Evolutionary conservation across 140 eudicot species (phyloP), one percentile per base, ranked within the genome.

Genomic region (Senecio squalidus): DNA sequence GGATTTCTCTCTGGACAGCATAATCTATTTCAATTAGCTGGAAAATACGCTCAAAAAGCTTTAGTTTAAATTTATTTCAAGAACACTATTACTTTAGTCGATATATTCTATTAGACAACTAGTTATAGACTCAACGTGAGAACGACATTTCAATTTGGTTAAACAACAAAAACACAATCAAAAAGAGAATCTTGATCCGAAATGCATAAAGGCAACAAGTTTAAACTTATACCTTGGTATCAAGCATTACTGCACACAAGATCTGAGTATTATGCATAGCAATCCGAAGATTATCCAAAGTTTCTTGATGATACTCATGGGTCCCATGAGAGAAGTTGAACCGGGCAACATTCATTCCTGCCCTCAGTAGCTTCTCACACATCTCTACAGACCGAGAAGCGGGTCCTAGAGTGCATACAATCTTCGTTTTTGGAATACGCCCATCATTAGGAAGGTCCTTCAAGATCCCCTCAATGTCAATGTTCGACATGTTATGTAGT

Each of bases 321-420:
- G 86, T 75, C 46, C 86, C 86, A 24, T 80, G 86, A 0, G 86
- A 80, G 62, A 80, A 80, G 61, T 80, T 80, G 66, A 80, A 80
- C 22, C 86, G 62, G 4, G 86, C 86, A 24, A 80, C 86, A 39
- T 80, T 80, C 86, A 80, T 80, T 9, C 86, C 86, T 1, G 86
- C 86, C 52, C 73, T 66, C 39, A 80, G 79, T n/a, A 80, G 82
- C 66, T 80, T 80, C 69, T 80, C 86, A 38, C 76, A 71, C 82
- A 75, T 80, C 6, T 30, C 70, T 55, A 80, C 82, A 3, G 86
- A 71, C 6, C 86, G 74, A 45, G 86, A 80, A 45, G 86, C 79
- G 0, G 86, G 86, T 0, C 86, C 86, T 49, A 80, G 33, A 9
- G 86, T 80, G 79, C 86, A 80, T 16, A 80, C 86, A 23, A 80